These are phyloP conservation scores for Crithidia acanthocephali DNA, from an alignment of 208 protist species.

Conservation along the genomic window DNA sequence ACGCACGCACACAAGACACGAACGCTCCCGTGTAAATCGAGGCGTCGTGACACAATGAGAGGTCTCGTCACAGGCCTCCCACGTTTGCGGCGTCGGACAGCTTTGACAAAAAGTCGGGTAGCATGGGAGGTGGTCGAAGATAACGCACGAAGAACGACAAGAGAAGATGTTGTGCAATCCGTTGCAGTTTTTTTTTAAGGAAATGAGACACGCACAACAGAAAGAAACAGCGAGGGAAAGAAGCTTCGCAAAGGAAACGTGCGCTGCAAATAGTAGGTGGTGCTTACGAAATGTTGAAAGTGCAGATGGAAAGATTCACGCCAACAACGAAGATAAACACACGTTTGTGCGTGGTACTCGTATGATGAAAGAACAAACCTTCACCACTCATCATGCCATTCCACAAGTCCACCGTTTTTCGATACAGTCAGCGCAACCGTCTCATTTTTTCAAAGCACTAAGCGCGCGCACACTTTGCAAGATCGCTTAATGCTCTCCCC, in stretches of 20 bases:
- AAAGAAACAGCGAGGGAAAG: slow-evolving; percentile 15
- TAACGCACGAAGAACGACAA: too few species aligned
- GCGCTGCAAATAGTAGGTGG: background rate
- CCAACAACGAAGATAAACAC: background rate
- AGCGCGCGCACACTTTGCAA: background rate
- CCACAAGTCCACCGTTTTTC: background rate
- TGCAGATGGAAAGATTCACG: slow-evolving; percentile 12
- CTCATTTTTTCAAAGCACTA: background rate
- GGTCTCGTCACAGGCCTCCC: too few species aligned
- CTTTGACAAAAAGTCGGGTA: too few species aligned
- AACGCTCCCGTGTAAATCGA: too few species aligned
- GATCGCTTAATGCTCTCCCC: slow-evolving; percentile 13
- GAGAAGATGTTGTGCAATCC: too few species aligned
- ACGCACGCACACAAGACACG: too few species aligned
- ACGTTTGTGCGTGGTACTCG: background rate
- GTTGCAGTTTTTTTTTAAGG: too few species aligned
- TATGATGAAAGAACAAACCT: background rate
- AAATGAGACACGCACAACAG: too few species aligned
- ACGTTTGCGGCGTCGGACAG: too few species aligned
- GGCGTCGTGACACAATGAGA: too few species aligned
- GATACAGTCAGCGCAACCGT: too few species aligned
- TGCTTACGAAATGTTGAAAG: background rate
- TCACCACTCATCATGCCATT: slow-evolving; percentile 15
- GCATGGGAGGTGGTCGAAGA: too few species aligned
- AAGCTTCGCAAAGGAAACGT: background rate